Evolutionary conservation across 768 basidiomycete species (phyloP).

Genomic region (Tylopilus sp.): DNA sequence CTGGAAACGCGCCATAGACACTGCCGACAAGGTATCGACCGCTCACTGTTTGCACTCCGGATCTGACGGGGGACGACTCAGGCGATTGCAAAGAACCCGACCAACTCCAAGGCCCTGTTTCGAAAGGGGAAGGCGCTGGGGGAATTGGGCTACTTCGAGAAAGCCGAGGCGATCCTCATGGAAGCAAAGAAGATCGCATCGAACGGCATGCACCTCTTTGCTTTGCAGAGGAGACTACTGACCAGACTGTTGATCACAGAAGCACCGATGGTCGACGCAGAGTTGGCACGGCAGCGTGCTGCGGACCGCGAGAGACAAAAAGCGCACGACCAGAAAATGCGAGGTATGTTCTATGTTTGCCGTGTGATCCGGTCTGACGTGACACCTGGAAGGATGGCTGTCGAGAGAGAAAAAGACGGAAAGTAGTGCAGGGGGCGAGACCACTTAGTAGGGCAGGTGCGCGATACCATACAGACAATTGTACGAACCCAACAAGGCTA

Average conservation of each 20-base stretch:
- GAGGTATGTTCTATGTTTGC: conserved; percentile 43
- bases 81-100: conserved; percentile 72
- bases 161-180: conserved; percentile 60
- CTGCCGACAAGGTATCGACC: conserved; percentile 67
- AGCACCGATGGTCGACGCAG: conserved; percentile 54
- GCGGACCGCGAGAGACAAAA: conserved; percentile 68
- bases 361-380: conserved; percentile 1
- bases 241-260: conserved; percentile 37
- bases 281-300: conserved; percentile 55
- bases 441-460: neutral
- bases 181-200: conserved; percentile 65
- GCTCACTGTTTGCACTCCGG: neutral
- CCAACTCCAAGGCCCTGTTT: conserved; percentile 77
- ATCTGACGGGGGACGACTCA: conserved; percentile 25
- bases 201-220: conserved; percentile 38
- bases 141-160: conserved; percentile 74
- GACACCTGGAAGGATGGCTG: conserved; percentile 26
- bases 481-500: conserved; percentile 1
- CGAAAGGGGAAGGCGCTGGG: conserved; percentile 78
- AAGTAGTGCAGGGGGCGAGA: conserved; percentile 1
- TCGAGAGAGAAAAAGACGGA: conserved; percentile 30
- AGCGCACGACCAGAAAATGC: conserved; percentile 65
- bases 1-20: conserved; percentile 75
- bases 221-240: neutral
- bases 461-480: conserved; percentile 19